Evolutionary conservation across 2,329 filamentous ascomycete genomes (phyloP), one percentile per base, ranked within the genome.

Genomic region (Macrophomina pseudophaseolina): DNA sequence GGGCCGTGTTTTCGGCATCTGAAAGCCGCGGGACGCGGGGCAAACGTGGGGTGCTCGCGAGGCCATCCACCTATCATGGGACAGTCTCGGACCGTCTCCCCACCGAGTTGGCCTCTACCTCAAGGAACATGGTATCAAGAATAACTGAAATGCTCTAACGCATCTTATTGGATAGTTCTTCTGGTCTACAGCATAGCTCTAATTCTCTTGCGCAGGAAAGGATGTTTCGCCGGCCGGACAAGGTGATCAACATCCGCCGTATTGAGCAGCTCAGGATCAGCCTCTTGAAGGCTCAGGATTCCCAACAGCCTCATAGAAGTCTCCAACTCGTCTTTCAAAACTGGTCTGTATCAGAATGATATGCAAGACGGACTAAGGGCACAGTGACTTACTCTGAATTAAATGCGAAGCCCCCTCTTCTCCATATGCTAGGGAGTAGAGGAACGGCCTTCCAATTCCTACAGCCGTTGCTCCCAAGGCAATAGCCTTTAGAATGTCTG

Each of bases 301-400:
- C 88, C 88, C 66, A 88, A 85, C 74, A 90, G 82, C 30, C 85
- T 83, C 88, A 90, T 91, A 1, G 87, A 87, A 2, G 86, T 88
- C 70, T 88, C 84, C 3, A 91, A 75, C 73, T 91, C 88, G 68
- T 90, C 88, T 46, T 76, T 74, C 44, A 83, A 70, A 35, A 82
- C 74, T 70, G 30, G 8, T 1, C 1, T 1, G 3, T 18, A 32
- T 54, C 32, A 54, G 51, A 4, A 54, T 6, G 32, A 11, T 9
- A 5, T 18, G 4, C 6, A 35, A 4, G 1, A 12, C 5, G 7
- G 23, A 54, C 35, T 1, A 14, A 12, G 2, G 30, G 4, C 3
- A 5, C 3, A 23, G 5, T 3, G 12, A 48, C 64, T 2, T 64
- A 54, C 54, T 65, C 16, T 85, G 81, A 11, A 86, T 75, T 54